Evolutionary conservation across 2,329 filamentous ascomycete species (phyloP).

Genomic region (Elsinoe necatrix): DNA sequence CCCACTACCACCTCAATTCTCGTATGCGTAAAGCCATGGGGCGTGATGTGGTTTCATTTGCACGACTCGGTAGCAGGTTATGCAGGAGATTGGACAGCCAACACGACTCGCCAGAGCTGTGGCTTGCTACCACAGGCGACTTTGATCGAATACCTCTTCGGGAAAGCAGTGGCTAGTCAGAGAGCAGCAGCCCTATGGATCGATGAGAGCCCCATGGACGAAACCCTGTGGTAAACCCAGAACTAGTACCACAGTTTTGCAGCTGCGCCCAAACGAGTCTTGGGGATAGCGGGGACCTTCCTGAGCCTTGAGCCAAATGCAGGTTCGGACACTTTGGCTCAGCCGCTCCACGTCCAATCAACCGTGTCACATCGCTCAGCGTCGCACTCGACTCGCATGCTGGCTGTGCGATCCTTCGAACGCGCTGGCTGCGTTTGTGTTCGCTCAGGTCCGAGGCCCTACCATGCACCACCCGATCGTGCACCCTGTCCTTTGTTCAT

Average conservation of each 20-base stretch:
- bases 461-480: slow-evolving; percentile 8
- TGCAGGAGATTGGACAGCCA: neutral
- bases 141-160: neutral
- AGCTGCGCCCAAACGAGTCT: slow-evolving; percentile 1
- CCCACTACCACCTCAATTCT: neutral
- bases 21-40: slow-evolving; percentile 1
- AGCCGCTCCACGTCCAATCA: slow-evolving; percentile 7
- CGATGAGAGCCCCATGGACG: neutral
- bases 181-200: slow-evolving; percentile 4
- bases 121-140: neutral
- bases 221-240: neutral
- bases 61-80: neutral
- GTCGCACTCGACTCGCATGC: slow-evolving; percentile 10
- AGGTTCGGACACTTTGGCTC: slow-evolving; percentile 1
- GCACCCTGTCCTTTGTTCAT: slow-evolving; percentile 8
- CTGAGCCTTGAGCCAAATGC: slow-evolving; percentile 7
- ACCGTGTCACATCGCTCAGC: slow-evolving; percentile 12
- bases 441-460: slow-evolving; percentile 9
- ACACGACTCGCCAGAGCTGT: slow-evolving; percentile 10
- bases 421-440: neutral
- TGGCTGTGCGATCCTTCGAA: slow-evolving; percentile 9
- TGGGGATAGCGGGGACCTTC: neutral
- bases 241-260: slow-evolving; percentile 6
- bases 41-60: neutral
- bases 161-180: neutral